Conservation (phyloP, 306 rosid genomes). For the Glycine soja region DNA sequence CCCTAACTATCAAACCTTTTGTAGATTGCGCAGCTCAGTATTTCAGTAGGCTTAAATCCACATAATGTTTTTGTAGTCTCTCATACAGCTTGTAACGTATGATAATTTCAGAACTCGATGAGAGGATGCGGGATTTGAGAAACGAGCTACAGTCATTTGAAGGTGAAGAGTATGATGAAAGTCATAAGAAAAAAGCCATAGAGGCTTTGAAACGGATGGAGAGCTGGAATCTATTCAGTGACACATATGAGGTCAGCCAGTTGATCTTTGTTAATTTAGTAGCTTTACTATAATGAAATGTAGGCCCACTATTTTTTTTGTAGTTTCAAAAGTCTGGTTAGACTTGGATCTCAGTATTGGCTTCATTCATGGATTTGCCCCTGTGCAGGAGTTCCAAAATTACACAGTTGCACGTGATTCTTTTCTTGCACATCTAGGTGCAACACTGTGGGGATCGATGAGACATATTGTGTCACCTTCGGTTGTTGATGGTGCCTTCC, state of each 20-base stretch:
- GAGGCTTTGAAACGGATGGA: conserved; percentile 97
- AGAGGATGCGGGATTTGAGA: conserved; percentile 94
- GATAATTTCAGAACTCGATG: conserved; percentile 82
- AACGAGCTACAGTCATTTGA: conserved; percentile 93
- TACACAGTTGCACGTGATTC: conserved; percentile 95
- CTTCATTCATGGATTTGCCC: conserved; percentile 28
- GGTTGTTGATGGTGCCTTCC: conserved; percentile 89
- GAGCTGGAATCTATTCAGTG: conserved; percentile 94
- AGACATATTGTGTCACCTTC: conserved; percentile 95
- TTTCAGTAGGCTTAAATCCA: background rate
- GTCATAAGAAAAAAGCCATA: conserved; percentile 81
- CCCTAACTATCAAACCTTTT: conserved; percentile 15
- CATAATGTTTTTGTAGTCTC: conserved; percentile 25
- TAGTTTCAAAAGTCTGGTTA: conserved; percentile 6
- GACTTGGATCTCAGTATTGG: background rate
- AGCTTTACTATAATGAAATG: conserved; percentile 29
- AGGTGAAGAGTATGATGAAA: conserved; percentile 88
- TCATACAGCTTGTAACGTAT: conserved; percentile 33
- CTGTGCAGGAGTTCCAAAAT: conserved; percentile 82
- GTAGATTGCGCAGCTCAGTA: background rate
- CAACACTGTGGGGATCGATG: conserved; percentile 95
- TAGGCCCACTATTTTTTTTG: background rate
- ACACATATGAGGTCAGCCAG: conserved; percentile 67
- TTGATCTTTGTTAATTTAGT: conserved; percentile 24
- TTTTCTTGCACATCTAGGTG: conserved; percentile 95